Conservation (phyloP, 169 alveolate species). For the Plasmodium billcollinsi region DNA sequence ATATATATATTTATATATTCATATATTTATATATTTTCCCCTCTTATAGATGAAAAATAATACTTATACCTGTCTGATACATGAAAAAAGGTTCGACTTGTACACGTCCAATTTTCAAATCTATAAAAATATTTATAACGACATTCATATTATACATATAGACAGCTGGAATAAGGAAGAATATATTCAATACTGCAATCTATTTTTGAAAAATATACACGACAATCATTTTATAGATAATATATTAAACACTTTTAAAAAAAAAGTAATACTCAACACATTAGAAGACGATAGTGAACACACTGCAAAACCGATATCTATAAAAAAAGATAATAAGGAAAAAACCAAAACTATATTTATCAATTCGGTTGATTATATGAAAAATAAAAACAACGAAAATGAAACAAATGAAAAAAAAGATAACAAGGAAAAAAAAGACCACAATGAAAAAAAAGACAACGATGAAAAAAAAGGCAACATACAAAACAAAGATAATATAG, state of each 20-base stretch:
- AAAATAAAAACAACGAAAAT: conserved; percentile 10
- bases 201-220: conserved; percentile 36
- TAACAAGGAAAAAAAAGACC: neutral
- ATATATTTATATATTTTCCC: neutral
- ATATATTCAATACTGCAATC: conserved; percentile 38
- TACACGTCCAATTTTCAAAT: conserved; percentile 24
- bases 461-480: neutral
- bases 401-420: neutral
- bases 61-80: conserved; percentile 70
- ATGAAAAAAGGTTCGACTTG: conserved; percentile 62
- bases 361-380: conserved; percentile 47
- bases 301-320: neutral
- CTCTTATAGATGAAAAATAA: conserved; percentile 43
- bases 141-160: conserved; percentile 35
- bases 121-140: conserved; percentile 67
- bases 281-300: conserved; percentile 71
- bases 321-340: conserved; percentile 45
- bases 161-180: conserved; percentile 71
- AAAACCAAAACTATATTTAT: conserved; percentile 21
- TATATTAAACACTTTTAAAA: conserved; percentile 60
- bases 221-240: conserved; percentile 73
- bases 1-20: neutral
- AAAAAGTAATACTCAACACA: conserved; percentile 61
- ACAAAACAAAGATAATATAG: neutral
- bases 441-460: neutral